Percentiles rank a stretch among this genome's conserved stretches.
These are phyloP conservation scores for Exidia glandulosa DNA, from an alignment of 768 basidiomycete species.

Conservation along the genomic window DNA sequence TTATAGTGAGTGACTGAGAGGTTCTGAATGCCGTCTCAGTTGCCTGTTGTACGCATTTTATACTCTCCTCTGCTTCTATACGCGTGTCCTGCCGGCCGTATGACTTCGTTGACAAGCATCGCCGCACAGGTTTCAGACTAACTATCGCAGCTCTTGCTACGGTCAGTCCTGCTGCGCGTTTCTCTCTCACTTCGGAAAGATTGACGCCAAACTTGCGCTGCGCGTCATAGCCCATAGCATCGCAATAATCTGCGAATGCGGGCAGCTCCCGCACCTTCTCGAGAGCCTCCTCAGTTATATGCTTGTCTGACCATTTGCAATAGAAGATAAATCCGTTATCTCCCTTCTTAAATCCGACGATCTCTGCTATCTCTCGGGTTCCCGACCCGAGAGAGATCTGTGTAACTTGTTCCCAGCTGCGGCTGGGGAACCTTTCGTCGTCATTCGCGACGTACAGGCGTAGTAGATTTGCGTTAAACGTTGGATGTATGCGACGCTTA, in stretches of 20 bases:
- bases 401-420: neutral
- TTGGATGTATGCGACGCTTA: conserved; percentile 11
- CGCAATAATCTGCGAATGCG: neutral
- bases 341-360: neutral
- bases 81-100: too few species aligned
- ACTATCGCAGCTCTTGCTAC: neutral
- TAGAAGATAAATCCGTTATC: neutral
- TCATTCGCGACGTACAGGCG: conserved; percentile 24
- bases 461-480: conserved; percentile 26
- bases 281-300: too few species aligned
- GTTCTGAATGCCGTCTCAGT: too few species aligned
- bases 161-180: neutral
- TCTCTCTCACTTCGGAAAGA: neutral
- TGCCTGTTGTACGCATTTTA: too few species aligned
- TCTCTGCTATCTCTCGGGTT: neutral
- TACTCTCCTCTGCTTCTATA: too few species aligned
- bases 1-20: neutral
- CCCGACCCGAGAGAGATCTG: neutral
- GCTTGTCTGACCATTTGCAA: neutral
- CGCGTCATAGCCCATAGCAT: neutral
- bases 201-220: neutral
- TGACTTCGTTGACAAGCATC: too few species aligned
- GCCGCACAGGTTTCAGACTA: too few species aligned
- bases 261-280: neutral
- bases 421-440: conserved; percentile 23